Evolutionary conservation across 768 basidiomycete genomes (phyloP), one percentile per base, ranked within the genome.

Genomic region (Clathrus columnatus): DNA sequence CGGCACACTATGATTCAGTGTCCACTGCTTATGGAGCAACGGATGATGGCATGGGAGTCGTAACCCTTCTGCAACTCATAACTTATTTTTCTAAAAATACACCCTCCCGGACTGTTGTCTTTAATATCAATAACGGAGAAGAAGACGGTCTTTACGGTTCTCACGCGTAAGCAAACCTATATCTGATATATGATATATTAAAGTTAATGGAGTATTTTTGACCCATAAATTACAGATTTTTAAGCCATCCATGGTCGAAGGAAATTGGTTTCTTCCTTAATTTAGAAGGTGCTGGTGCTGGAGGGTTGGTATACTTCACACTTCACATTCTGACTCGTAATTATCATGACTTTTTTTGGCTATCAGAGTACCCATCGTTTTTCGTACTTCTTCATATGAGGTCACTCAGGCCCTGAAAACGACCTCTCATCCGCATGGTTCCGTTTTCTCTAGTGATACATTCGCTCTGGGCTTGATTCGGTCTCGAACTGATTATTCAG

Each of bases 51-150:
- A 87, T 88, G 78, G 84, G 82, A 10, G 73, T 85, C 5, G 80
- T 71, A 4, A 83, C 83, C 0, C 68, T 87, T 1, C 65, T 90
- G 23, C 83, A 86, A 55, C 73, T 91, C 60, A 70, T 87, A 30
- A 69, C 80, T 41, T 77, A 80, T 59, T 64, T 72, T 28, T 63
- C 69, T 6, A 67, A 69, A 54, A 71, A 81, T 41, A 70, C 74
- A 6, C 79, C 79, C 1, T 67, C 70, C 42, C 74, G 81, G 36
- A 86, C 85, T 0, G 83, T 83, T 5, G 68, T 92, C 3, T 89
- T 91, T 72, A 88, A 91, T 62, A 77, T 89, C 65, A 92, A 92
- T 66, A 91, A 91, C 58, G 89, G 84, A 1, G 90, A 91, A 63
- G 89, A 92, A 62, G 81, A 87, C 64, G 78, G 82, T 29, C 65